Evolutionary conservation across 2,329 filamentous ascomycete genomes (phyloP), one percentile per base, ranked within the genome.

Genomic region (Helotiales sp.): DNA sequence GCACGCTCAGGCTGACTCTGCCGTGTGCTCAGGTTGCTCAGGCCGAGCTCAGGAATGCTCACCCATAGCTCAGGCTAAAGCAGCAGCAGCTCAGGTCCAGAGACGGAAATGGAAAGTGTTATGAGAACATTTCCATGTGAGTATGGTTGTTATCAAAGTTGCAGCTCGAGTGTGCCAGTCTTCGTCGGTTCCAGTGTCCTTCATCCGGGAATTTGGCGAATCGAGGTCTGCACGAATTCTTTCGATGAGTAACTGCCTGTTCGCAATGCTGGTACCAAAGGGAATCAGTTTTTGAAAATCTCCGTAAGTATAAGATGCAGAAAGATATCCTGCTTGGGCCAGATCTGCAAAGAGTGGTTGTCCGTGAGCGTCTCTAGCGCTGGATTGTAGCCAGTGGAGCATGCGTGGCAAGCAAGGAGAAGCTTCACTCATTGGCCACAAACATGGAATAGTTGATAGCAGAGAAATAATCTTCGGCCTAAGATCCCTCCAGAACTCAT

Each of bases 281-380:
- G 36, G n/a, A 22, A 13, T 9, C 7, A 56, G 47, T 2, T 25
- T 36, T 19, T 52, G 13, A 15, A 56, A 42, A 34, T 52, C 54
- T 12, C 10, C 6, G 19, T 19, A 17, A 25, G 25, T 29, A 34
- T 56, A 56, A 33, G 33, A 42, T 25, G 25, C 34, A 30, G 58
- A 60, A 19, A 60, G 34, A 36, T 60, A 60, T n/a, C 31, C 46
- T 54, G 54, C 58, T 47, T 19, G 7, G 7, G 7, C 27, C 30
- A 57, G 31, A 49, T 60, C 58, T 24, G 54, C 50, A 34, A 60
- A 60, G 30, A 60, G 54, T 31, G 54, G 54, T 10, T 36, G 29
- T 10, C 58, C 58, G 51, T 57, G 30, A 38, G 34, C 30, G 40
- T 55, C 54, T 19, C 51, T 47, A 5, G 13, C 29, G 2, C 22